Evolutionary conservation across 2,329 filamentous ascomycete species (phyloP).

Genomic region (Orbilia javanica): DNA sequence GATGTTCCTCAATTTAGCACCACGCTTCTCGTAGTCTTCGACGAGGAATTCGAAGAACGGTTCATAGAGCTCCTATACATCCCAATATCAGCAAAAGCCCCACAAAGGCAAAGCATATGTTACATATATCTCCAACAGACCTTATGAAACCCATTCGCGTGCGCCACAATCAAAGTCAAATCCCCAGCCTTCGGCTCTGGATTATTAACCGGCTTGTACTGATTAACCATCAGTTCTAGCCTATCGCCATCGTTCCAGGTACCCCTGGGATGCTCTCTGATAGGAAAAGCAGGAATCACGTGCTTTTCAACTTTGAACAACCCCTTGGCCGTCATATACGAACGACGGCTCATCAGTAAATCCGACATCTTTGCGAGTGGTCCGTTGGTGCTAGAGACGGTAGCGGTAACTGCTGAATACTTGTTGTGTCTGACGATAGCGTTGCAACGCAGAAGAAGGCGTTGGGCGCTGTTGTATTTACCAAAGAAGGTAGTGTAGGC

Average conservation of each 20-base stretch:
- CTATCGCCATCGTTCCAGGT: conserved; percentile 74
- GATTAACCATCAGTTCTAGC: conserved; percentile 82
- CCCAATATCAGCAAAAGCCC: conserved; percentile 32
- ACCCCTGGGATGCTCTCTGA: conserved; percentile 82
- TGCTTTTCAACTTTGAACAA: conserved; percentile 79
- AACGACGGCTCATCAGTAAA: conserved; percentile 10
- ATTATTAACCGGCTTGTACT: conserved; percentile 84
- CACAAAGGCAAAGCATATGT: conserved; percentile 37
- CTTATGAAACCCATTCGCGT: conserved; percentile 95
- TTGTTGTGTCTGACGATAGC: neutral
- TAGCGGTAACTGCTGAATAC: neutral
- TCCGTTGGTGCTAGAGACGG: neutral
- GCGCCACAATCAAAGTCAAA: conserved; percentile 85
- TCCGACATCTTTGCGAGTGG: conserved; percentile 19
- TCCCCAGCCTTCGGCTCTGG: conserved; percentile 77
- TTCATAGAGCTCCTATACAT: conserved; percentile 83
- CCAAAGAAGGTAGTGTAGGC: neutral
- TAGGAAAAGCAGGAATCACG: conserved; percentile 78
- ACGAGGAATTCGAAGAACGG: conserved; percentile 89
- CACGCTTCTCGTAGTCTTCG: conserved; percentile 70
- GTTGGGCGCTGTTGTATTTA: conserved; percentile 43
- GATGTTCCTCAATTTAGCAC: conserved; percentile 80
- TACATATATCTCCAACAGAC: conserved; percentile 65
- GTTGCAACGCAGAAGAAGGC: conserved; percentile 31
- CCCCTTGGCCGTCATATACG: conserved; percentile 64